Base-by-base conservation (phyloP, 768 basidiomycete genomes). In the Naganishia vaughanmartiniae region DNA sequence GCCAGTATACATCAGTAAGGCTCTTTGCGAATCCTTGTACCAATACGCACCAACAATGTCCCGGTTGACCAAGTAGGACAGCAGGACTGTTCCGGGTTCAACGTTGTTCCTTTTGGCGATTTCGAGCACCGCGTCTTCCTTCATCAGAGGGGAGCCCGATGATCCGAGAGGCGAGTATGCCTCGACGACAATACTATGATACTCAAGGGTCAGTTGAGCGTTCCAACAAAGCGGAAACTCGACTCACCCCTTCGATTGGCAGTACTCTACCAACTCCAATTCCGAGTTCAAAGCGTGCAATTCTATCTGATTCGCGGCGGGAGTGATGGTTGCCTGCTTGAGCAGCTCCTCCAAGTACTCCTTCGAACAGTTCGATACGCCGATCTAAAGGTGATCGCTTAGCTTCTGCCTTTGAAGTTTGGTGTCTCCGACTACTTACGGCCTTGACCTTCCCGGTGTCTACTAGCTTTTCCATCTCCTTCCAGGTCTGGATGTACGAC, bases 401-500 rank as follows among this genome's bases (percentile, higher is more conserved):
- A 65, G 36, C 11, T 24, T 26, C 2, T 42, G 39, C 42, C 26
- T 2, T 6, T 7, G 21, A 63, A 48, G 48, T 51, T 24, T 7
- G 17, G 2, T 26, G 63, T 45, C 2, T 33, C 33, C 14, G 7
- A 14, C 31, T 30, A 71, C 60, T 70, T 31, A 72, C 71, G 24
- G 80, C 78, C 69, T 77, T 77, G 33, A 82, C 78, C 68, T 80
- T 80, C 55, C 81, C 83, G 56, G 79, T 79, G 24, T 63, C 70
- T 83, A 86, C 84, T 17, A 92, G 77, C 72, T 84, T 85, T 78
- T 89, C 90, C 87, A 93, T 89, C 65, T 82, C 79, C 75, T 87
- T 87, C 91, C 91, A 93, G 34, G 90, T 90, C 74, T 92, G 85
- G 56, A 88, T 81, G 87, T 90, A 89, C 76, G 87, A 85, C 76